Evolutionary conservation across 1,284 basidiomycete species (phyloP).

Genomic region (Boletus sp.): DNA sequence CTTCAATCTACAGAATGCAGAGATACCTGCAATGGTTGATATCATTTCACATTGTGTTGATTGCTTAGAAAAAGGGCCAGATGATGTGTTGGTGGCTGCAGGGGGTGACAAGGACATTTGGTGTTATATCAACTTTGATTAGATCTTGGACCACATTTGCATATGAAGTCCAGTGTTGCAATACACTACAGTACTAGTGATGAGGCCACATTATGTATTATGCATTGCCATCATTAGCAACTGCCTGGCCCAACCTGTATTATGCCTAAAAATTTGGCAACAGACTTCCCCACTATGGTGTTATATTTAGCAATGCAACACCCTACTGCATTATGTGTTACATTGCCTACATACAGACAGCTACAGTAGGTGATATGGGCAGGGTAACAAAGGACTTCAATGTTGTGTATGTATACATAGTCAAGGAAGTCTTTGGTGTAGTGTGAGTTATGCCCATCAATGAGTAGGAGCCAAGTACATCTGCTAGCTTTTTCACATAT

Average conservation of each 20-base stretch:
- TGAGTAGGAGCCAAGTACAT: background rate
- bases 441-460: slow-evolving; percentile 3
- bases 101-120: slow-evolving; percentile 11
- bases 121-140: slow-evolving; percentile 1
- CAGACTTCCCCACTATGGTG: too few relatives aligned
- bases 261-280: too few relatives aligned
- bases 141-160: too few relatives aligned
- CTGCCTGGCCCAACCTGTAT: too few relatives aligned
- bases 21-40: background rate
- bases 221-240: too few relatives aligned
- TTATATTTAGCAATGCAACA: too few relatives aligned
- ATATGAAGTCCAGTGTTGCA: too few relatives aligned
- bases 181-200: too few relatives aligned
- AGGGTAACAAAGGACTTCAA: background rate
- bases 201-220: too few relatives aligned
- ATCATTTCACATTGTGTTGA: slow-evolving; percentile 1
- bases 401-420: background rate
- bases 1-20: background rate
- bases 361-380: too few relatives aligned
- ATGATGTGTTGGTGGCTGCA: slow-evolving; percentile 4
- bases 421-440: background rate
- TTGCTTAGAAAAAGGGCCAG: background rate
- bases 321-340: too few relatives aligned
- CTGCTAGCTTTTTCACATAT: background rate
- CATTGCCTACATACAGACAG: too few relatives aligned